Percentiles rank a stretch among this genome's conserved stretches.
These are phyloP conservation scores for Nadsonia starkeyi-henricii DNA, from an alignment of 1,139 yeast genomes.

Conservation along the genomic window DNA sequence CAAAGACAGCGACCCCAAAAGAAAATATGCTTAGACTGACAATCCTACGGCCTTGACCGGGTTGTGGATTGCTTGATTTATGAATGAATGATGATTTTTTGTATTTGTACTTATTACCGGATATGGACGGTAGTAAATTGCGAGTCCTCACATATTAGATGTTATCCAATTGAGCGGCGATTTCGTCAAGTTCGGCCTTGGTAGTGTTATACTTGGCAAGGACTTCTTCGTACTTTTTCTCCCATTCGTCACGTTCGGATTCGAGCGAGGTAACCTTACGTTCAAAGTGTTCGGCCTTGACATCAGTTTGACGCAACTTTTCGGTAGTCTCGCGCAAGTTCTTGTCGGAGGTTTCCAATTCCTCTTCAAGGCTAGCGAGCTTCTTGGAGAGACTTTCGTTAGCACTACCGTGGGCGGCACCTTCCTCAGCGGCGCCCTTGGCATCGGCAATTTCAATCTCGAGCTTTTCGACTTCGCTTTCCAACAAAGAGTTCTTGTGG, in stretches of 20 bases:
- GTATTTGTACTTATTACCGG: not conserved
- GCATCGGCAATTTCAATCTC: slow-evolving; percentile 68
- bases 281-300: slow-evolving; percentile 93
- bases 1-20: too few relatives aligned
- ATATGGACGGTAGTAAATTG: not conserved
- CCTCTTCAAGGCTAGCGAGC: slow-evolving; percentile 85
- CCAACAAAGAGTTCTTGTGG: slow-evolving; percentile 83
- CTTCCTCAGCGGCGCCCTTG: slow-evolving; percentile 86
- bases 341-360: slow-evolving; percentile 83
- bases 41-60: too few relatives aligned
- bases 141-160: slow-evolving; percentile 32
- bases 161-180: slow-evolving; percentile 84
- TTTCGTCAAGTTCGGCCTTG: slow-evolving; percentile 85
- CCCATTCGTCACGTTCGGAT: slow-evolving; percentile 84
- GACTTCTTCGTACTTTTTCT: slow-evolving; percentile 82
- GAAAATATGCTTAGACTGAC: too few relatives aligned
- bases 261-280: slow-evolving; percentile 88
- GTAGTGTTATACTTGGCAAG: slow-evolving; percentile 68
- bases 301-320: slow-evolving; percentile 88
- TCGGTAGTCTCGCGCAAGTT: slow-evolving; percentile 88
- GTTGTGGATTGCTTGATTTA: too few relatives aligned
- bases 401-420: slow-evolving; percentile 75
- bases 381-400: slow-evolving; percentile 88
- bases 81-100: not conserved
- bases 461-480: slow-evolving; percentile 79